A percentile compares a stretch with the other conserved stretches of the same genome.
Evolutionary conservation across 1,284 basidiomycete species (phyloP).

Genomic region (Coriolopsis trogii): DNA sequence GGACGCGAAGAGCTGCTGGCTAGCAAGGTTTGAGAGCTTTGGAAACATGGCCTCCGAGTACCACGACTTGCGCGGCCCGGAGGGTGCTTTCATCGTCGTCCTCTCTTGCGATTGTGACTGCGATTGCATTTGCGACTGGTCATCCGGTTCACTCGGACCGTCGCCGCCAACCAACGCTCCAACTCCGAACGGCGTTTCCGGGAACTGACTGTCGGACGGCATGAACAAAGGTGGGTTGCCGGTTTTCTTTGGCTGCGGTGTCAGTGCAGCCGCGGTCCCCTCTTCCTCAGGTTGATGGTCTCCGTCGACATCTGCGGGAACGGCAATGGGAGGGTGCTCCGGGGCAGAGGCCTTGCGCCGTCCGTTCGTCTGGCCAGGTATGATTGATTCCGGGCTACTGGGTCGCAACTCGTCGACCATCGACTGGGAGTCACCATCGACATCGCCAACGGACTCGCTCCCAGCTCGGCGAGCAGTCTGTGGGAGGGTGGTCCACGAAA

Average conservation of each 20-base stretch:
- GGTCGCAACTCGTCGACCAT: constrained; percentile 43
- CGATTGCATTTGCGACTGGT: constrained; percentile 28
- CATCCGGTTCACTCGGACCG: too few species aligned
- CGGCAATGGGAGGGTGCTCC: not conserved
- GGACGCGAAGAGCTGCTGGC: constrained; percentile 43
- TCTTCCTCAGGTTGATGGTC: not conserved
- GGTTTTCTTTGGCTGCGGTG: constrained; percentile 7
- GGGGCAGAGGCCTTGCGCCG: not conserved
- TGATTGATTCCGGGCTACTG: constrained; percentile 32
- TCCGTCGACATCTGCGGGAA: constrained; percentile 8
- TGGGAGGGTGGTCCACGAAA: constrained; percentile 29
- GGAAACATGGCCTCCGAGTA: constrained; percentile 40
- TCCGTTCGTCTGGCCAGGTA: not conserved
- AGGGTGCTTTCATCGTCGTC: constrained; percentile 25
- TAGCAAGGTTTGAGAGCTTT: constrained; percentile 55
- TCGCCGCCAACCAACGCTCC: constrained; percentile 29
- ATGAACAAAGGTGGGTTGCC: constrained; percentile 34
- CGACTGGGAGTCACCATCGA: constrained; percentile 28
- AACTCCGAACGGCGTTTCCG: constrained; percentile 20
- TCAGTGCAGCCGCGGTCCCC: constrained; percentile 1
- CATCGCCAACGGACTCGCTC: constrained; percentile 21
- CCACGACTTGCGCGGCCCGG: constrained; percentile 24
- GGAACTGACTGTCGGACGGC: constrained; percentile 34
- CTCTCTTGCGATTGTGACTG: constrained; percentile 40
- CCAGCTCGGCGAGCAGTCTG: constrained; percentile 12